phyloP scores from a whole-genome alignment of 768 basidiomycete species.

The Auricularia cornea region DNA sequence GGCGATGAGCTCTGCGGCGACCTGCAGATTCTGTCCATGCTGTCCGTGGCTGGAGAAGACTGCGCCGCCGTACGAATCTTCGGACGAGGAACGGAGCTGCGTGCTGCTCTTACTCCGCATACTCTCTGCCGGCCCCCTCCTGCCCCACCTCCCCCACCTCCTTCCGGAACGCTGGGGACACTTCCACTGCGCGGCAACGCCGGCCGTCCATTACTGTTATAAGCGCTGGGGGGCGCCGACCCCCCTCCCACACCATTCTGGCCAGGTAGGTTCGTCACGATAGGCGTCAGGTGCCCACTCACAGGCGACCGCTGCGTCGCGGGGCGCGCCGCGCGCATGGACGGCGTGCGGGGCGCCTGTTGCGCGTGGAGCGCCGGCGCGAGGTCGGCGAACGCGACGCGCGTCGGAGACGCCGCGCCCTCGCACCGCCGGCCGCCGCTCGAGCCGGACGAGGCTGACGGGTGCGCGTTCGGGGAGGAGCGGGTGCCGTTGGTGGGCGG shows the following conservation, averaged over 20 bases:
- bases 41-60: neutral
- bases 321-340: neutral
- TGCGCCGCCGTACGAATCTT: no score
- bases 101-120: neutral
- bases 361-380: neutral
- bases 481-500: slow-evolving; percentile 42
- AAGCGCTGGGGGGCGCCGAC: neutral
- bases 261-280: neutral
- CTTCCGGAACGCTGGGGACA: neutral
- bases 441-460: no score
- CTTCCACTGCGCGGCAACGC: neutral
- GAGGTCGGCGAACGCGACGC: neutral
- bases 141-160: neutral
- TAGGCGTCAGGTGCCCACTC: neutral
- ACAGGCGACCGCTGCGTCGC: neutral
- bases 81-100: neutral
- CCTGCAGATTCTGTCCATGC: neutral
- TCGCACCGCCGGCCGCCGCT: no score
- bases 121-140: neutral
- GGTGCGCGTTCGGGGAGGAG: no score
- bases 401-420: neutral
- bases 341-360: neutral
- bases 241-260: neutral
- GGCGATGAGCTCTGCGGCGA: neutral
- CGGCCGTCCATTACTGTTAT: neutral